A percentile compares a stretch with the other conserved stretches of the same genome.
These are phyloP conservation scores for Paecilomyces sp. DNA, from an alignment of 2,329 filamentous ascomycete genomes.

Conservation along the genomic window DNA sequence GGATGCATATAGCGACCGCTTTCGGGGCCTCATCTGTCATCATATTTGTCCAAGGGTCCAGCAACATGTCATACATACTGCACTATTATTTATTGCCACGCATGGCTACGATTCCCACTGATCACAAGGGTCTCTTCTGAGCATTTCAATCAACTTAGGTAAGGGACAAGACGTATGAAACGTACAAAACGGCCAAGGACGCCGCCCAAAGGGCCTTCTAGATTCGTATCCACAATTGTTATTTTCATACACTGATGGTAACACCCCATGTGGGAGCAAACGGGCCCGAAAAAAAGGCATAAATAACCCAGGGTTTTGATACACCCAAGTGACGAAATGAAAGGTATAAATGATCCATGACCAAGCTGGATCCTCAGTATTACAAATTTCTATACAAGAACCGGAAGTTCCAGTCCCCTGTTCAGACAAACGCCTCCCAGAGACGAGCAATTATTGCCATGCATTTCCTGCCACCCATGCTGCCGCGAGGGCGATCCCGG, in stretches of 20 bases:
- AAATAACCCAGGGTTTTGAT: not conserved
- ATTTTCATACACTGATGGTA: too few relatives aligned
- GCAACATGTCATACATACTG: not conserved
- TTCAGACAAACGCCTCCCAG: not conserved
- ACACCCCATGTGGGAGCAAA: too few relatives aligned
- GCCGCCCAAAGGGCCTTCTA: not conserved
- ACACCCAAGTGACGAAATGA: not conserved
- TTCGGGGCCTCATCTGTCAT: not conserved
- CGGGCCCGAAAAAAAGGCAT: too few relatives aligned
- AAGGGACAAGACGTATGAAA: not conserved
- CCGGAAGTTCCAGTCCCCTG: not conserved
- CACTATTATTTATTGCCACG: not conserved
- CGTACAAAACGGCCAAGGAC: not conserved
- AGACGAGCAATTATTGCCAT: not conserved
- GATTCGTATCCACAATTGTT: too few relatives aligned
- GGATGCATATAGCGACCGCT: not conserved
- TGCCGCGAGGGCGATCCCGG: not conserved
- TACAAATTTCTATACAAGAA: not conserved
- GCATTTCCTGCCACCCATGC: not conserved
- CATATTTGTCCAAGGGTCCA: not conserved
- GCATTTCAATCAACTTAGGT: not conserved
- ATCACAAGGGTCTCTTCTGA: not conserved
- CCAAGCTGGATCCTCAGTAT: not conserved
- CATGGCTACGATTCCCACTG: not conserved
- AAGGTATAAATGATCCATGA: not conserved